phyloP scores from a whole-genome alignment of 1,284 basidiomycete species.

The Chondrostereum purpureum region DNA sequence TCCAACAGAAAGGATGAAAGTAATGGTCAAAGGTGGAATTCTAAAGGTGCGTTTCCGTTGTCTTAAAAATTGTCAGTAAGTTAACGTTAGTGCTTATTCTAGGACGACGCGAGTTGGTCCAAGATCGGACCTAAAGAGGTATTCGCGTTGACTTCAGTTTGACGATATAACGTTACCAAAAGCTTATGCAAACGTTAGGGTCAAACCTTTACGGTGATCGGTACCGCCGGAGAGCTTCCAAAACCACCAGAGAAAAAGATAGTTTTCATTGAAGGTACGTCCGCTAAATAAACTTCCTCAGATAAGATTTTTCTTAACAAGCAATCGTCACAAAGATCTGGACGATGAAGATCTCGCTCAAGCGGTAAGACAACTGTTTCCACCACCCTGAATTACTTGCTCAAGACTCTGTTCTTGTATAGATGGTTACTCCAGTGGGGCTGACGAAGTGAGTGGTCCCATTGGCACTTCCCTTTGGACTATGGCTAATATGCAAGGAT shows the following conservation, averaged over 20 bases:
- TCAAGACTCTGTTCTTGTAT: constrained; percentile 9
- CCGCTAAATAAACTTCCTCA: neutral
- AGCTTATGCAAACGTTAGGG: too few relatives aligned
- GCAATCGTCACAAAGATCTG: constrained; percentile 57
- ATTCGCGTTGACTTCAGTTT: constrained; percentile 23
- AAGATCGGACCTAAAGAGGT: constrained; percentile 81
- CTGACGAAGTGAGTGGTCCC: constrained; percentile 55
- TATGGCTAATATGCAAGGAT: neutral
- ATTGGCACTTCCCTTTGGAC: constrained; percentile 18
- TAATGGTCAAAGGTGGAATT: constrained; percentile 94
- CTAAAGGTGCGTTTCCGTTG: constrained; percentile 57
- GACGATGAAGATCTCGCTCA: constrained; percentile 75
- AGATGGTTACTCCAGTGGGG: constrained; percentile 65
- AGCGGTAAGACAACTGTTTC: constrained; percentile 55
- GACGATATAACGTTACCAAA: too few relatives aligned
- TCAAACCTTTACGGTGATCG: constrained; percentile 84
- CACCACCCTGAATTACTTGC: neutral
- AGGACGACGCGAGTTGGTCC: constrained; percentile 84
- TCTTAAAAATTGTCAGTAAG: neutral
- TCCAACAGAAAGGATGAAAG: constrained; percentile 89
- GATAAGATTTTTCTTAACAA: constrained; percentile 8
- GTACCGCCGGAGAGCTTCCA: constrained; percentile 87
- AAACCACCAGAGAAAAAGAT: constrained; percentile 75
- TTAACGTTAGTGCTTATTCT: constrained; percentile 4
- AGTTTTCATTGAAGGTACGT: constrained; percentile 74